Evolutionary conservation across 148 eudicot species (phyloP), one percentile per base, ranked within the genome.

Genomic region (Silene uniflora): DNA sequence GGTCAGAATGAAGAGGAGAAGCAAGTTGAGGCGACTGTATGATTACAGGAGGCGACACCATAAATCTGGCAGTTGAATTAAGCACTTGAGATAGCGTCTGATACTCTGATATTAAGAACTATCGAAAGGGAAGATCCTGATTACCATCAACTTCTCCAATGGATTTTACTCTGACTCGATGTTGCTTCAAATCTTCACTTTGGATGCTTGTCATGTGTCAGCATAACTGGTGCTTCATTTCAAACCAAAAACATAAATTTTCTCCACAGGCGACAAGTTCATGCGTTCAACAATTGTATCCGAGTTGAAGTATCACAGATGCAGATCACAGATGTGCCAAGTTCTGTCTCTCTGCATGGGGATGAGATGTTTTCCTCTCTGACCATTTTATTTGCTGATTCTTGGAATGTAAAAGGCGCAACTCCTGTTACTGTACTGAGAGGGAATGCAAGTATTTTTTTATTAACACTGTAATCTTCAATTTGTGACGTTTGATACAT

Each of bases 1-100:
- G 84, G 83, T 54, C 75, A 81, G 25, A 85, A 85, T 47, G 82
- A 77, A 74, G 81, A 76, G 18, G 77, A 77, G 72, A 76, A 14
- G 62, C 74, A 75, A 74, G 65, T 32, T 29, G 58, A 79, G 17
- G 72, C 46, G 27, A 32, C 23, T 78, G 12, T 8, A 29, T 52
- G n/a, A 23, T 67, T 42, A 17, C 54, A 62, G 23, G 18, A 10
- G 27, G 66, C 66, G 52, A 13, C 52, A 46, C 6, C 6, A 49
- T 49, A 10, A 49, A 10, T 13, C 13, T 49, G 54, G 54, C 54
- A 10, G 55, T 49, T 49, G 16, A 49, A 49, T 49, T 49, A 14
- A 49, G 55, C 2, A 8, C 52, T 42, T 29, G 6, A 65, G 44
- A 65, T n/a, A n/a, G n/a, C n/a, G n/a, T n/a, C n/a, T n/a, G n/a